phyloP scores from a whole-genome alignment of 1,284 basidiomycete genomes.

The Austroboletus rostrupii region DNA sequence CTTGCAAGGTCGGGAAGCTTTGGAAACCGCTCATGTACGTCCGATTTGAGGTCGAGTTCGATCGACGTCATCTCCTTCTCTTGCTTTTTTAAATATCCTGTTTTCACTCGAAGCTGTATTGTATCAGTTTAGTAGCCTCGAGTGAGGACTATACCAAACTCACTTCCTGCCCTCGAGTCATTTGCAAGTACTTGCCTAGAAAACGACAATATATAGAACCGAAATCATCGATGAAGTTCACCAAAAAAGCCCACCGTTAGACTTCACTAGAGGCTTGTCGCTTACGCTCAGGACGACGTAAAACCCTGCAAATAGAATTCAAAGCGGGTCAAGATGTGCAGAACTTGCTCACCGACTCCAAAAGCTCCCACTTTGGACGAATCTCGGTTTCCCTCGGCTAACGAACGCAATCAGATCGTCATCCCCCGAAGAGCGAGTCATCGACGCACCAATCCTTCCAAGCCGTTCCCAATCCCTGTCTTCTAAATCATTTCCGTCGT shows the following conservation, averaged over 20 bases:
- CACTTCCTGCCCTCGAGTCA: constrained; percentile 75
- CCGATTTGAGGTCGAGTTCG: constrained; percentile 23
- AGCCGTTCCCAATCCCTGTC: constrained; percentile 83
- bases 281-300: too few relatives aligned
- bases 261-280: too few relatives aligned
- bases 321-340: too few relatives aligned
- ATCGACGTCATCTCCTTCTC: neutral
- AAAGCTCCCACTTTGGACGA: too few relatives aligned
- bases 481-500: constrained; percentile 78
- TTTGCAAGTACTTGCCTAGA: too few relatives aligned
- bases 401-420: constrained; percentile 1
- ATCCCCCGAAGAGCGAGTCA: neutral
- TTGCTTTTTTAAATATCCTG: neutral
- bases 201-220: too few relatives aligned
- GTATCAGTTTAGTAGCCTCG: neutral
- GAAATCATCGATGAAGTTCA: too few relatives aligned
- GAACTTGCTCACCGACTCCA: too few relatives aligned
- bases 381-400: constrained; percentile 72
- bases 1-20: constrained; percentile 65
- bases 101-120: neutral
- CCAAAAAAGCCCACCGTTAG: too few relatives aligned
- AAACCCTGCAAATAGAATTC: too few relatives aligned
- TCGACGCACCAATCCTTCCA: constrained; percentile 71
- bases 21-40: constrained; percentile 71
- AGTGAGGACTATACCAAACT: constrained; percentile 7